A percentile compares a stretch with the other conserved stretches of the same genome.
Evolutionary conservation across 768 basidiomycete species (phyloP).

Genomic region (Phylloporus arenicola): DNA sequence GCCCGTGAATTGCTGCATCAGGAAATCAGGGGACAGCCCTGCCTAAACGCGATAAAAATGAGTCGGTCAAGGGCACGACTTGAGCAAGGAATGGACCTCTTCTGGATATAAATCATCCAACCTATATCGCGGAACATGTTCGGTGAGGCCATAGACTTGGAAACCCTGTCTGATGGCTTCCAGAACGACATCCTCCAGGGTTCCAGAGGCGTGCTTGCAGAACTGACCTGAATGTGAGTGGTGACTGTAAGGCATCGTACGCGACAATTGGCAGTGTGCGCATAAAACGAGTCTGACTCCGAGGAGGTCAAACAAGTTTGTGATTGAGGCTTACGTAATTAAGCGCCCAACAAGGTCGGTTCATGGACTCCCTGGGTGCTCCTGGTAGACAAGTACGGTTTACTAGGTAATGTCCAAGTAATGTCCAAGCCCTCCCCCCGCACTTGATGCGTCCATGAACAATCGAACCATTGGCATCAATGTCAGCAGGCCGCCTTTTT

Average conservation of each 20-base stretch:
- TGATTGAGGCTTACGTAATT: slow-evolving; percentile 17
- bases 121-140: slow-evolving; percentile 90
- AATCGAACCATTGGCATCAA: slow-evolving; percentile 17
- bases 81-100: slow-evolving; percentile 54
- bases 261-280: not conserved
- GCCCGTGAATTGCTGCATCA: slow-evolving; percentile 59
- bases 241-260: slow-evolving; percentile 62
- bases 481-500: slow-evolving; percentile 15
- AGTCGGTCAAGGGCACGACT: slow-evolving; percentile 4
- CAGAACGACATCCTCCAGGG: slow-evolving; percentile 72
- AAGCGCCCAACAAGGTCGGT: not conserved
- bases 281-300: not conserved
- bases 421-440: slow-evolving; percentile 10
- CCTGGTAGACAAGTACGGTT: not conserved
- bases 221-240: slow-evolving; percentile 94
- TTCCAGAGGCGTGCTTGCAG: slow-evolving; percentile 82
- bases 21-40: slow-evolving; percentile 44
- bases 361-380: not conserved
- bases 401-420: not conserved
- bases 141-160: slow-evolving; percentile 77
- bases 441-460: slow-evolving; percentile 17
- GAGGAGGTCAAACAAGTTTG: not conserved
- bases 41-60: slow-evolving; percentile 38
- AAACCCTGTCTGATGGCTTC: slow-evolving; percentile 81
- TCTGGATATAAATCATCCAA: slow-evolving; percentile 85